Percentiles rank a stretch among this genome's conserved stretches.
phyloP scores from a whole-genome alignment of 2,329 filamentous ascomycete species.

The Diaporthe vaccinii region DNA sequence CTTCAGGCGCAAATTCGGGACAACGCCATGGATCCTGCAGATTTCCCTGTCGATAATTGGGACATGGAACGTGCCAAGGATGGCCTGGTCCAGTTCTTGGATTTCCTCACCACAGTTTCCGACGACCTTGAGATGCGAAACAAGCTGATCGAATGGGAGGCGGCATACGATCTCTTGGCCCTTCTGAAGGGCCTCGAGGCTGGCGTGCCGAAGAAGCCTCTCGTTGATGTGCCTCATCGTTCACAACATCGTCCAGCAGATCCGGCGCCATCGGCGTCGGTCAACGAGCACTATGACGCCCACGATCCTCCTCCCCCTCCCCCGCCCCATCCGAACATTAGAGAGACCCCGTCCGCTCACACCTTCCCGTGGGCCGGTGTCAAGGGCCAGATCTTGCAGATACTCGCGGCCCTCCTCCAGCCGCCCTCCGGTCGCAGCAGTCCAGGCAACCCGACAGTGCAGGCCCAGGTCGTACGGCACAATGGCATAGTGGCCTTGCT shows the following conservation, averaged over 20 bases:
- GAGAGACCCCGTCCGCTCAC: constrained; percentile 58
- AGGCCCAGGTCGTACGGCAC: constrained; percentile 87
- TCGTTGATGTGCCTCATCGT: constrained; percentile 63
- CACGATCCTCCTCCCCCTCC: constrained; percentile 57
- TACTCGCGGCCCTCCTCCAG: constrained; percentile 90
- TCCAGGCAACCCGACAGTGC: constrained; percentile 79
- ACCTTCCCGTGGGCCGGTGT: constrained; percentile 79
- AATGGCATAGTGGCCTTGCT: constrained; percentile 90
- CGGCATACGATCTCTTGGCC: constrained; percentile 88
- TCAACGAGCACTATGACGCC: constrained; percentile 51
- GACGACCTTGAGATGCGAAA: constrained; percentile 87
- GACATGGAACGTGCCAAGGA: constrained; percentile 98
- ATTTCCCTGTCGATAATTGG: constrained; percentile 96
- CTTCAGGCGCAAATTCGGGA: constrained; percentile 91
- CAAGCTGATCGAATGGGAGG: constrained; percentile 92
- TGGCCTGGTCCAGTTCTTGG: constrained; percentile 92
- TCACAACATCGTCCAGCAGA: constrained; percentile 53
- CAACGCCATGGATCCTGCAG: constrained; percentile 80
- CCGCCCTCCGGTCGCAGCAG: constrained; percentile 75
- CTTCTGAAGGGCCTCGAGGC: constrained; percentile 89
- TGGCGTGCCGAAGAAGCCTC: constrained; percentile 85
- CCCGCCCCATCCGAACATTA: constrained; percentile 69
- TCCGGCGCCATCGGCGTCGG: constrained; percentile 48
- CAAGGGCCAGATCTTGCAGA: constrained; percentile 92
- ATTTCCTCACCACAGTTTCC: constrained; percentile 91